These are phyloP conservation scores for Coemansia sp. DNA, from an alignment of 192 early-diverging fungal species.

Conservation along the genomic window DNA sequence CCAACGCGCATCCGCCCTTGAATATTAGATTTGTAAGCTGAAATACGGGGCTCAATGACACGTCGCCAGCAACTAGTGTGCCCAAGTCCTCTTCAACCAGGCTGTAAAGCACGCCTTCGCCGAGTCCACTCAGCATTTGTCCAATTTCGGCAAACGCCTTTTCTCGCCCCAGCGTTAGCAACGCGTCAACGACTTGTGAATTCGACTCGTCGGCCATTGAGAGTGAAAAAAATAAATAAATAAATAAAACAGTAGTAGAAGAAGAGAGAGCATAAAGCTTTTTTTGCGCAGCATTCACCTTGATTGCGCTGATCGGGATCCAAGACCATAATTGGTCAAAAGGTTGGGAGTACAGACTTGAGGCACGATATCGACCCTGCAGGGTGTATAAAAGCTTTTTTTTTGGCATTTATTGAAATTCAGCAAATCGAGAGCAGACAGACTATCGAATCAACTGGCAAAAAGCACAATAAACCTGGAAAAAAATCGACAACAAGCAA, in stretches of 20 bases:
- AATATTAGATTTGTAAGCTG: constrained; percentile 13
- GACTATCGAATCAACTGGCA: too few relatives aligned
- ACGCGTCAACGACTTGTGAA: constrained; percentile 57
- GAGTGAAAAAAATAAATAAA: not conserved
- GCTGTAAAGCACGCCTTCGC: constrained; percentile 16
- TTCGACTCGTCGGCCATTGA: constrained; percentile 1
- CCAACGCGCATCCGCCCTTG: constrained; percentile 29
- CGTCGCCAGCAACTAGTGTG: not conserved
- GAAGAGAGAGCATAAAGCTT: not conserved
- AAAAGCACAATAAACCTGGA: too few relatives aligned
- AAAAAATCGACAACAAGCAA: too few relatives aligned
- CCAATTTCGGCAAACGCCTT: constrained; percentile 21
- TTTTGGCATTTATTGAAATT: too few relatives aligned
- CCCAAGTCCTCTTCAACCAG: constrained; percentile 32
- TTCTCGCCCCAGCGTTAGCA: constrained; percentile 53
- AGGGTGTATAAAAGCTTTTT: too few relatives aligned
- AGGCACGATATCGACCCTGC: too few relatives aligned
- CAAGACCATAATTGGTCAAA: too few relatives aligned
- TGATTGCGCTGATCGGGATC: not conserved
- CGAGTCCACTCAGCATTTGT: constrained; percentile 15
- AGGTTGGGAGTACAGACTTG: too few relatives aligned
- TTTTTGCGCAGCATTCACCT: not conserved
- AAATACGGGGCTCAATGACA: not conserved
- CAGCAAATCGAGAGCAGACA: too few relatives aligned
- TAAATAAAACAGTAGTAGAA: not conserved